These are phyloP conservation scores for Podospora tetraspora DNA, from an alignment of 495 filamentous ascomycete genomes.

Conservation along the genomic window DNA sequence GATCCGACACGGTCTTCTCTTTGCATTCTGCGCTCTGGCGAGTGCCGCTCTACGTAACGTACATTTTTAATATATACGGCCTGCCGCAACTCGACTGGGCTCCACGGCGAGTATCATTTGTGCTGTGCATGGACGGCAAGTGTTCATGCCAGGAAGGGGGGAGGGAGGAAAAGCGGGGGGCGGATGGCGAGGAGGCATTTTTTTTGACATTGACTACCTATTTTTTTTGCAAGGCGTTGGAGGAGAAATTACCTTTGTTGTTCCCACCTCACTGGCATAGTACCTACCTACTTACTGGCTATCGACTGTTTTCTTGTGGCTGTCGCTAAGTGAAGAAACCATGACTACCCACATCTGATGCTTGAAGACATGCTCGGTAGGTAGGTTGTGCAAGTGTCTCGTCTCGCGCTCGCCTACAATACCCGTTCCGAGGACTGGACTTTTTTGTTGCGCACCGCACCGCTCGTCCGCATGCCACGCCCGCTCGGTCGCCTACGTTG, in stretches of 20 bases:
- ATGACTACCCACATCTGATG: background rate
- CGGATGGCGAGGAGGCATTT: background rate
- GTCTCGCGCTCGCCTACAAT: background rate
- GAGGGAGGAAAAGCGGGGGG: background rate
- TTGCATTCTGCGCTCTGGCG: background rate
- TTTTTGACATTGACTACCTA: background rate
- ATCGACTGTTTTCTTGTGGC: background rate
- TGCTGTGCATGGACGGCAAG: background rate
- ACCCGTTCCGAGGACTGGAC: background rate
- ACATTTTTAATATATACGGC: background rate
- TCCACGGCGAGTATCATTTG: too few species aligned
- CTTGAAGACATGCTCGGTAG: background rate
- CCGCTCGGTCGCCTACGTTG: background rate
- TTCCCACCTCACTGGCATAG: background rate
- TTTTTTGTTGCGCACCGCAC: background rate
- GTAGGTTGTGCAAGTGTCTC: background rate
- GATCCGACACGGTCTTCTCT: background rate
- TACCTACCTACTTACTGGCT: background rate
- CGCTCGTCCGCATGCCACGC: background rate
- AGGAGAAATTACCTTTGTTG: background rate
- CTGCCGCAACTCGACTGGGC: too few species aligned
- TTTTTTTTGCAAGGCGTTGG: constrained; percentile 8
- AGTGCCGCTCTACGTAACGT: background rate
- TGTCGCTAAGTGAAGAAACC: background rate
- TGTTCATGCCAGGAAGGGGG: background rate